Percentiles rank a stretch among this genome's conserved stretches.
Conservation (phyloP, 2,329 filamentous ascomycete genomes). For the Salinomyces thailandicus region DNA sequence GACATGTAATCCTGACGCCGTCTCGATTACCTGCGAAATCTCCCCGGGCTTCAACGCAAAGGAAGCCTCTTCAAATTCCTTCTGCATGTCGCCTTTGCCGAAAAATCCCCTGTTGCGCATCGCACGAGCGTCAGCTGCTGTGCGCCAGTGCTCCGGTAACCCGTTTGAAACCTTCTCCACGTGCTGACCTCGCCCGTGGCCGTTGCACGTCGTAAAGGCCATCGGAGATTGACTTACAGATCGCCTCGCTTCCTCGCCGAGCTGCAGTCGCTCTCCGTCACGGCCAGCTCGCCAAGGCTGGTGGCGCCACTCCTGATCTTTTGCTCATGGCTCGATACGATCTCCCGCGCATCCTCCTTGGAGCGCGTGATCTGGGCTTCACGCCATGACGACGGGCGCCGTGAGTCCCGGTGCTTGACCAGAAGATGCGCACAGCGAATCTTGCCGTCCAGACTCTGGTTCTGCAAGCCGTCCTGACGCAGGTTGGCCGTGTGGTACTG, state of each 20-base stretch:
- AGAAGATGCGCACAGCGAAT: constrained; percentile 88
- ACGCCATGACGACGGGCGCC: constrained; percentile 85
- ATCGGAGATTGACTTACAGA: constrained; percentile 44
- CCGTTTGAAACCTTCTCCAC: not conserved
- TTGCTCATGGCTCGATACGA: constrained; percentile 64
- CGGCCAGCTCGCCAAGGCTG: constrained; percentile 71
- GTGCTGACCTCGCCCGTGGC: too few relatives aligned
- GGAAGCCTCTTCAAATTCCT: constrained; percentile 92
- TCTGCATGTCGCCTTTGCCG: constrained; percentile 91
- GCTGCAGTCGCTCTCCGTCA: constrained; percentile 87
- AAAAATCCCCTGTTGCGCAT: constrained; percentile 74
- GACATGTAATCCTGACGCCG: constrained; percentile 85
- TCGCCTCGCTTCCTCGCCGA: constrained; percentile 91
- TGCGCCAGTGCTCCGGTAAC: not conserved
- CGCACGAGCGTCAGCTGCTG: constrained; percentile 11
- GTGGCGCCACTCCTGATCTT: constrained; percentile 62
- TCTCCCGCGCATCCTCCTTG: constrained; percentile 74
- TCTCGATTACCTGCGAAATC: constrained; percentile 79
- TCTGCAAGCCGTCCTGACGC: constrained; percentile 20
- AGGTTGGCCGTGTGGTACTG: constrained; percentile 56
- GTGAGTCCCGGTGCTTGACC: constrained; percentile 83
- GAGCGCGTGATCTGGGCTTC: constrained; percentile 78
- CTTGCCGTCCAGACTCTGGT: constrained; percentile 52
- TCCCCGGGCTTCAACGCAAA: constrained; percentile 82
- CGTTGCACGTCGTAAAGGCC: not conserved